Evolutionary conservation across 2,329 filamentous ascomycete genomes (phyloP).

Genomic region (Fusarium compactum): DNA sequence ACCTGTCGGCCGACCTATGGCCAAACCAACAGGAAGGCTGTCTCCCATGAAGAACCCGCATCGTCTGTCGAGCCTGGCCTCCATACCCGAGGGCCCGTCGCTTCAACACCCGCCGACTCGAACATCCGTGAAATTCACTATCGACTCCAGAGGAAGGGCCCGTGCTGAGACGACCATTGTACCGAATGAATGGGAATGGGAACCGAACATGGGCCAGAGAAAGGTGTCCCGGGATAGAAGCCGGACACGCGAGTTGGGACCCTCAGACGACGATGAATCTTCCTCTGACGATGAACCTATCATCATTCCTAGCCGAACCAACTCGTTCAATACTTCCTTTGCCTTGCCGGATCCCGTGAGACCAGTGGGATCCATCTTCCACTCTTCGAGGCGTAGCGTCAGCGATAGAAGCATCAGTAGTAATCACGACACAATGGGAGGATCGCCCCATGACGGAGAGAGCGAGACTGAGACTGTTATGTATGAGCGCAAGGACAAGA

Average conservation of each 20-base stretch:
- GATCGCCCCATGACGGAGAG: constrained; percentile 58
- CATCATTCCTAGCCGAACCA: constrained; percentile 71
- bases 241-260: constrained; percentile 56
- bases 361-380: constrained; percentile 62
- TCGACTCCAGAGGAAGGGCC: constrained; percentile 71
- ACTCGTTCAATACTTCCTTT: constrained; percentile 67
- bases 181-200: constrained; percentile 50
- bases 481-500: constrained; percentile 58
- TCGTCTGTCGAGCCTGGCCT: constrained; percentile 64
- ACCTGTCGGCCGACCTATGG: constrained; percentile 50
- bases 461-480: constrained; percentile 72
- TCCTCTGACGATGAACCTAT: constrained; percentile 75
- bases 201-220: constrained; percentile 46
- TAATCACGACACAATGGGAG: constrained; percentile 53
- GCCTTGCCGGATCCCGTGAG: constrained; percentile 66
- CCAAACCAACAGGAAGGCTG: constrained; percentile 59
- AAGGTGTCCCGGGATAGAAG: constrained; percentile 49
- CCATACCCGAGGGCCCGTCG: constrained; percentile 66
- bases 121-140: constrained; percentile 71
- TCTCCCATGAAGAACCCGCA: constrained; percentile 67
- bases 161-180: constrained; percentile 65
- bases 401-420: constrained; percentile 64
- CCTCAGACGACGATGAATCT: constrained; percentile 66
- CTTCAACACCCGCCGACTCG: constrained; percentile 59
- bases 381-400: constrained; percentile 60